These are phyloP conservation scores for Bacidia gigantensis DNA, from an alignment of 495 filamentous ascomycete species.

Conservation along the genomic window DNA sequence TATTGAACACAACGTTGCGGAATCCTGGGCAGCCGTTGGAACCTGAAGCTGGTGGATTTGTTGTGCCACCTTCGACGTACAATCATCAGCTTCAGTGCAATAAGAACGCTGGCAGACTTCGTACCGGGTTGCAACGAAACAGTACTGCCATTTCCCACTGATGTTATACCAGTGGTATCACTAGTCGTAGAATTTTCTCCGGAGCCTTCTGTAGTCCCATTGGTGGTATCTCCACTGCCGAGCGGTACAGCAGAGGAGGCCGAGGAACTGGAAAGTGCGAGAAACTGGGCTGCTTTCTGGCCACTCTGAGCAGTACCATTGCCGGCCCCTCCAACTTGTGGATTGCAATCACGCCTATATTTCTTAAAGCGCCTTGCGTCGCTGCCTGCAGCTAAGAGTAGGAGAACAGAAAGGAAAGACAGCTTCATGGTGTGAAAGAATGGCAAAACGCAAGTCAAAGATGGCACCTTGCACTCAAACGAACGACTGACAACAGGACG, in stretches of 20 bases:
- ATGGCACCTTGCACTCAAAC: not conserved
- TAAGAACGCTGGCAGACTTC: too few species aligned
- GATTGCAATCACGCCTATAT: not conserved
- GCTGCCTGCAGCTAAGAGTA: slow-evolving; percentile 1
- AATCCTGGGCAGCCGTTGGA: slow-evolving; percentile 8
- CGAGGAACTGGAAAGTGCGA: too few species aligned
- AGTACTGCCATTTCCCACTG: too few species aligned
- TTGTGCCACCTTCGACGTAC: not conserved
- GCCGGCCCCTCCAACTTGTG: not conserved
- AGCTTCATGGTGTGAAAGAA: slow-evolving; percentile 1
- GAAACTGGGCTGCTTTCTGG: not conserved
- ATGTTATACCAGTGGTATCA: too few species aligned
- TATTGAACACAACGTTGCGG: slow-evolving; percentile 19
- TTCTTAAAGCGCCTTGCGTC: not conserved
- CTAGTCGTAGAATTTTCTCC: too few species aligned
- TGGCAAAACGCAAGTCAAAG: not conserved
- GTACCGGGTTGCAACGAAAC: too few species aligned
- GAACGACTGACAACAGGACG: not conserved
- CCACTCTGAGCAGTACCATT: not conserved
- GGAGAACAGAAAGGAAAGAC: not conserved
- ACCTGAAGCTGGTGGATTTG: not conserved
- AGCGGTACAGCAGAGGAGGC: too few species aligned
- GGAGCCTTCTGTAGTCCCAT: too few species aligned
- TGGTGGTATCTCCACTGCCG: too few species aligned
- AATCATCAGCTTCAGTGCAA: too few species aligned